Evolutionary conservation across 2,329 filamentous ascomycete genomes (phyloP).

Genomic region (Alternaria brassicae): DNA sequence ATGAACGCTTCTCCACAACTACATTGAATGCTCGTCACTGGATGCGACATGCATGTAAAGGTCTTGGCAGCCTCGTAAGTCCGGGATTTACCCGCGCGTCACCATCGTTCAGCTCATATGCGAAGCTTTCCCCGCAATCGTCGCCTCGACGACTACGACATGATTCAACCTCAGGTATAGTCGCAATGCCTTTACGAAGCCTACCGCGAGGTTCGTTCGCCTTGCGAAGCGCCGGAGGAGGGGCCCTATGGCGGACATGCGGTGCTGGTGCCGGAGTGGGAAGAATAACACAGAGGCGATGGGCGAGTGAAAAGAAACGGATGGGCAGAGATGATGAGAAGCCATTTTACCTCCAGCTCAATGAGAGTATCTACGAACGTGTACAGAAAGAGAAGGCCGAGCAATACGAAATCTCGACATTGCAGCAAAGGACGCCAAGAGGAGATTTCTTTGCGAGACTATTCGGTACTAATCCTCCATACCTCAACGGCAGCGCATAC

Average conservation of each 20-base stretch:
- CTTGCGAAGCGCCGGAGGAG: conserved; percentile 20
- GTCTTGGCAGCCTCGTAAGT: conserved; percentile 2
- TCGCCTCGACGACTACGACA: conserved; percentile 14
- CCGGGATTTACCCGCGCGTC: conserved; percentile 6
- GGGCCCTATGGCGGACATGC: conserved; percentile 13
- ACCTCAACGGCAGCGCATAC: not conserved
- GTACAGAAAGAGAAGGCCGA: conserved; percentile 65
- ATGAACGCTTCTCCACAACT: conserved; percentile 5
- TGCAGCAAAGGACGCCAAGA: conserved; percentile 38
- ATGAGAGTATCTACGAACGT: conserved; percentile 66
- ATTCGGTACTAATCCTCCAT: conserved; percentile 23
- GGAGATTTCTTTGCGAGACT: conserved; percentile 49
- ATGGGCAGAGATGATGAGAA: conserved; percentile 41
- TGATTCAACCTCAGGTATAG: conserved; percentile 23
- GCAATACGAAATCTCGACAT: conserved; percentile 52
- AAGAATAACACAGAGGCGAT: conserved; percentile 40
- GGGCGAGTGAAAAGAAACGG: conserved; percentile 42
- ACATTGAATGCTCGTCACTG: not conserved
- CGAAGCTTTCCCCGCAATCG: conserved; percentile 21
- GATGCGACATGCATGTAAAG: not conserved
- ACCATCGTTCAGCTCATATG: conserved; percentile 8
- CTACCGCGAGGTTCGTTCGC: conserved; percentile 34
- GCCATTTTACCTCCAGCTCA: conserved; percentile 67
- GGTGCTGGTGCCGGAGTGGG: conserved; percentile 18
- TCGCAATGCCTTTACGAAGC: conserved; percentile 42